Evolutionary conservation across 192 early-diverging fungal genomes (phyloP).

Genomic region (Coemansia sp.): DNA sequence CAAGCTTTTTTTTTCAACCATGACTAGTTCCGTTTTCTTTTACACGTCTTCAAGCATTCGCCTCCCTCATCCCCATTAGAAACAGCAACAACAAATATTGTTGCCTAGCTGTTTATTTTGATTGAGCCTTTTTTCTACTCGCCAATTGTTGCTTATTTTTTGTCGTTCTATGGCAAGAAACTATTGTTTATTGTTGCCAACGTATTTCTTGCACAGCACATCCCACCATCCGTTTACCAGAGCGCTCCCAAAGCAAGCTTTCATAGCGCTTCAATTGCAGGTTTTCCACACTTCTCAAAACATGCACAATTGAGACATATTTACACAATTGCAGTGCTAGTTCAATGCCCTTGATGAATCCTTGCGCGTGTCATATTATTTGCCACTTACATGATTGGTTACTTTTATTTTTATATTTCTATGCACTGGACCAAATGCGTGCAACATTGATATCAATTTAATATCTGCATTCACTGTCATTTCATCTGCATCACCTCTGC

Average conservation of each 20-base stretch:
- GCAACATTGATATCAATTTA: no score
- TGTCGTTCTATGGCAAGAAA: background rate
- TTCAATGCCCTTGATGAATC: background rate
- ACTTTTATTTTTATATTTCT: background rate
- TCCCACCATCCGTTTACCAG: background rate
- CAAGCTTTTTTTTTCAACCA: conserved; percentile 1
- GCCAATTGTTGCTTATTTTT: background rate
- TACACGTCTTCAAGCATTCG: background rate
- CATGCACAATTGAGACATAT: background rate
- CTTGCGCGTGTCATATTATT: background rate
- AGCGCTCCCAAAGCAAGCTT: background rate
- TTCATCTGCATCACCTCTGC: no score
- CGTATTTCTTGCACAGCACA: background rate
- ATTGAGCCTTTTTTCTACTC: background rate
- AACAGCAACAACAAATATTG: background rate
- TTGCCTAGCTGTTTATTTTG: conserved; percentile 2
- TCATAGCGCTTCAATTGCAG: background rate
- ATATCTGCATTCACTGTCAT: no score
- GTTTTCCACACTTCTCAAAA: conserved; percentile 20
- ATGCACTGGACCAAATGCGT: background rate
- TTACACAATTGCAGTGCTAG: background rate
- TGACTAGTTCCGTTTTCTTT: background rate
- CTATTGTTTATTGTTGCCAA: background rate
- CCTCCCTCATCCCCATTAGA: background rate
- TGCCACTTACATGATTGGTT: background rate